Evolutionary conservation across 2,329 filamentous ascomycete species (phyloP).

Genomic region (Metarhizium anisopliae): DNA sequence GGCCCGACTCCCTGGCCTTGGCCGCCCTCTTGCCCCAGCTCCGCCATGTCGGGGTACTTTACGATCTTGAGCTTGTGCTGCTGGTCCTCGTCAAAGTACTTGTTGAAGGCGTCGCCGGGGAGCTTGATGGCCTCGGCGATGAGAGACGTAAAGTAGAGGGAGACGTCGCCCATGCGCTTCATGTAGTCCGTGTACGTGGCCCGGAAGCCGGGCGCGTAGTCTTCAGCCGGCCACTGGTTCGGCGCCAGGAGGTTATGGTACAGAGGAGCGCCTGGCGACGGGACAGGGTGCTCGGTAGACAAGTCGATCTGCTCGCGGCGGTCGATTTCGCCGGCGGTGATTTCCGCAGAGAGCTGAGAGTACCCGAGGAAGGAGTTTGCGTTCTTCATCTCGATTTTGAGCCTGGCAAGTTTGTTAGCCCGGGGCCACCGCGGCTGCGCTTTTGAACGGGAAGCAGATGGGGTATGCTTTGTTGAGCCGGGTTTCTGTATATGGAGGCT

Average conservation of each 20-base stretch:
- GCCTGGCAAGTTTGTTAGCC: slow-evolving; percentile 25
- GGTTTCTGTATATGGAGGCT: background rate
- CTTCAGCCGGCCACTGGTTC: slow-evolving; percentile 66
- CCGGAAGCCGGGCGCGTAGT: slow-evolving; percentile 58
- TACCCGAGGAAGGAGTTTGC: slow-evolving; percentile 64
- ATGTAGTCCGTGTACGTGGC: slow-evolving; percentile 67
- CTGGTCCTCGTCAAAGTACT: slow-evolving; percentile 65
- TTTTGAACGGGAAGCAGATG: background rate
- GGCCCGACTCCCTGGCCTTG: slow-evolving; percentile 60
- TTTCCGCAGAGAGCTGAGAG: slow-evolving; percentile 55
- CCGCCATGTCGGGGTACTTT: slow-evolving; percentile 68
- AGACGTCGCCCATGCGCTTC: slow-evolving; percentile 61
- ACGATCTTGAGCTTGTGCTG: slow-evolving; percentile 90
- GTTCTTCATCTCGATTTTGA: slow-evolving; percentile 66
- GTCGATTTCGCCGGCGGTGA: slow-evolving; percentile 67
- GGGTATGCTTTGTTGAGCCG: too few species aligned
- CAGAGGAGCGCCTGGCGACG: slow-evolving; percentile 50
- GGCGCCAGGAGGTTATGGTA: slow-evolving; percentile 72
- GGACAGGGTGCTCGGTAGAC: slow-evolving; percentile 66
- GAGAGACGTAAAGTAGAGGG: slow-evolving; percentile 65
- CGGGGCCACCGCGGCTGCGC: background rate
- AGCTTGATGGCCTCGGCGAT: slow-evolving; percentile 79
- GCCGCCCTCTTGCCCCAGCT: slow-evolving; percentile 36
- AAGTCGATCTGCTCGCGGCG: slow-evolving; percentile 84
- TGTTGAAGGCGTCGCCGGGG: slow-evolving; percentile 58